These are phyloP conservation scores for Glycine soja DNA, from an alignment of 306 rosid genomes.

Conservation along the genomic window DNA sequence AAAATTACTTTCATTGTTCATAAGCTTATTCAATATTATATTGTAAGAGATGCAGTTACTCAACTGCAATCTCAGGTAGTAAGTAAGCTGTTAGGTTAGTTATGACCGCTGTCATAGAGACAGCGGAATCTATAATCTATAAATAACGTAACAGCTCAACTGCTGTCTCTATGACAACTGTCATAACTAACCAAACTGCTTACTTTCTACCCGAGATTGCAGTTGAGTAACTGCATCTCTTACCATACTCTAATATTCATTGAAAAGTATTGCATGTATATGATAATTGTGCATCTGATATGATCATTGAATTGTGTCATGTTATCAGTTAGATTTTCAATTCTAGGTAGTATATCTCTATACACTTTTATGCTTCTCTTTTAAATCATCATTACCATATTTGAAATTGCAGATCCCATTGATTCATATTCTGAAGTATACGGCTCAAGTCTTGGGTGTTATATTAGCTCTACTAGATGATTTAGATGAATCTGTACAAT, in stretches of 20 bases:
- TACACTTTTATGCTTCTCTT: slow-evolving; percentile 10
- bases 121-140: too few species aligned
- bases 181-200: too few species aligned
- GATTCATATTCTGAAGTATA: slow-evolving; percentile 71
- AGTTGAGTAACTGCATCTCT: too few species aligned
- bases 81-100: too few species aligned
- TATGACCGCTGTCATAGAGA: too few species aligned
- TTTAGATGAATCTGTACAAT: slow-evolving; percentile 86
- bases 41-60: too few species aligned
- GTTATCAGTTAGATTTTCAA: slow-evolving; percentile 15
- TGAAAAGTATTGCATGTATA: not conserved
- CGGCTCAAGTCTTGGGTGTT: slow-evolving; percentile 87
- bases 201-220: too few species aligned
- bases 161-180: too few species aligned
- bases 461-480: slow-evolving; percentile 93
- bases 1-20: not conserved
- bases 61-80: too few species aligned
- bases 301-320: slow-evolving; percentile 26
- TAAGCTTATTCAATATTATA: not conserved
- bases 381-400: slow-evolving; percentile 35
- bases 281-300: slow-evolving; percentile 11
- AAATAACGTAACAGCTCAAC: too few species aligned
- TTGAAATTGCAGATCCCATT: slow-evolving; percentile 76
- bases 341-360: not conserved
- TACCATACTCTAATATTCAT: not conserved